These are phyloP conservation scores for Sporothrix protearum DNA, from an alignment of 2,329 filamentous ascomycete species.

Conservation along the genomic window DNA sequence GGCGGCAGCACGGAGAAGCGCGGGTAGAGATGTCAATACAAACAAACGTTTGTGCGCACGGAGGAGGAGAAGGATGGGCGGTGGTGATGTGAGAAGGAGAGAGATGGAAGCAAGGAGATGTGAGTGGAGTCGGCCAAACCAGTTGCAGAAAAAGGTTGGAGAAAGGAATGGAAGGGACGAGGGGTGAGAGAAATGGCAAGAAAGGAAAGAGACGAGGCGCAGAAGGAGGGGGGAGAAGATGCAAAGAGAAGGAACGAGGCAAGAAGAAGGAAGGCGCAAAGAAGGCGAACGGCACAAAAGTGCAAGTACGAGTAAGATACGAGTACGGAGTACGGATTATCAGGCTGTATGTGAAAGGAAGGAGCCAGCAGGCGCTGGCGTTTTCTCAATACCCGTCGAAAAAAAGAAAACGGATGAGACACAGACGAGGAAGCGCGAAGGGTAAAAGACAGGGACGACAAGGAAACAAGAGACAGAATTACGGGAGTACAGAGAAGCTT, in stretches of 20 bases:
- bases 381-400: background rate
- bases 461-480: background rate
- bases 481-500: background rate
- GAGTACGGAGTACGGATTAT: background rate
- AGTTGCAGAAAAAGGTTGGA: background rate
- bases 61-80: background rate
- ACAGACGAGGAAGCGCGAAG: background rate
- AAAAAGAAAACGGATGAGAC: background rate
- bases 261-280: slow-evolving; percentile 1
- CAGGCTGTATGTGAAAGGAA: slow-evolving; percentile 13
- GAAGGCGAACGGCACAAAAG: background rate
- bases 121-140: slow-evolving; percentile 16
- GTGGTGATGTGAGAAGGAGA: slow-evolving; percentile 11
- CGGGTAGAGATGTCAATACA: slow-evolving; percentile 8
- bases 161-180: background rate
- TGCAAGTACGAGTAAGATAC: slow-evolving; percentile 6
- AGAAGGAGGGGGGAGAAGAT: slow-evolving; percentile 7
- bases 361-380: slow-evolving; percentile 26
- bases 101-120: slow-evolving; percentile 16
- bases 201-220: slow-evolving; percentile 13
- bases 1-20: slow-evolving; percentile 18
- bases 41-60: background rate
- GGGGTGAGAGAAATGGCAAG: slow-evolving; percentile 3
- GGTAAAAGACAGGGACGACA: background rate
- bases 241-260: background rate